A percentile compares a stretch with the other conserved stretches of the same genome.
phyloP scores from a whole-genome alignment of 2,329 filamentous ascomycete species.

The Sclerotiophoma versabilis region DNA sequence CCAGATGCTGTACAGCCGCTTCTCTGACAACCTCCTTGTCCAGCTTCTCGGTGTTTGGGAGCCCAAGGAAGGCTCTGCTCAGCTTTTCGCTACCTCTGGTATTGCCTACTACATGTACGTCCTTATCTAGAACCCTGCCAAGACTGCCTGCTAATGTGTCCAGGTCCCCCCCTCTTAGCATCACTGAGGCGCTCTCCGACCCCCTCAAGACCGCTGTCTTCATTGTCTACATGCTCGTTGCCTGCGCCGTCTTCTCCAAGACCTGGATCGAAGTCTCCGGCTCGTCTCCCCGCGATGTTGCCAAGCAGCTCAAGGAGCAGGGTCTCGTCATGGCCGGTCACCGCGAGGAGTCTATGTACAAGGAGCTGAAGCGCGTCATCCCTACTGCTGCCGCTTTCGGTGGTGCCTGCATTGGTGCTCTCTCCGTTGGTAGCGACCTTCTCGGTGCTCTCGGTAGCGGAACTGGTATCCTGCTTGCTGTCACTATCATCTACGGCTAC shows the following conservation, averaged over 20 bases:
- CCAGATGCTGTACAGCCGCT: constrained; percentile 99
- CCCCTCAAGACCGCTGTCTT: constrained; percentile 96
- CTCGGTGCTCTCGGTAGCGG: constrained; percentile 95
- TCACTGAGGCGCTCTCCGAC: constrained; percentile 95
- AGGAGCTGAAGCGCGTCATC: constrained; percentile 99
- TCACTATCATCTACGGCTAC: constrained; percentile 99
- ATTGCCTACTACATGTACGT: constrained; percentile 94
- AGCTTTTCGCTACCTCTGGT: constrained; percentile 92
- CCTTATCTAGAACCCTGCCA: neutral
- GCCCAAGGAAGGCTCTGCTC: constrained; percentile 91
- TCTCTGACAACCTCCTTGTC: constrained; percentile 98
- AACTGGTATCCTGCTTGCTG: constrained; percentile 96
- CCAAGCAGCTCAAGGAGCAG: constrained; percentile 99
- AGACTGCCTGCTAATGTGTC: constrained; percentile 21
- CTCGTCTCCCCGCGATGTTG: constrained; percentile 95
- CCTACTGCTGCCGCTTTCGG: constrained; percentile 97
- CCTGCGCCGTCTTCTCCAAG: constrained; percentile 99
- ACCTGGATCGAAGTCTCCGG: constrained; percentile 99
- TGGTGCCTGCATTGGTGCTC: constrained; percentile 97
- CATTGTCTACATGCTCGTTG: constrained; percentile 96
- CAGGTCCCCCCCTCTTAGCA: constrained; percentile 87
- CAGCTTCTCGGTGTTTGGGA: constrained; percentile 98
- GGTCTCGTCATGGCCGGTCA: constrained; percentile 99
- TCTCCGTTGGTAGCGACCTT: constrained; percentile 94
- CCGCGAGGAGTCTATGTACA: constrained; percentile 99